phyloP scores from a whole-genome alignment of 1,284 basidiomycete genomes.

The Boletellus deceptivus region DNA sequence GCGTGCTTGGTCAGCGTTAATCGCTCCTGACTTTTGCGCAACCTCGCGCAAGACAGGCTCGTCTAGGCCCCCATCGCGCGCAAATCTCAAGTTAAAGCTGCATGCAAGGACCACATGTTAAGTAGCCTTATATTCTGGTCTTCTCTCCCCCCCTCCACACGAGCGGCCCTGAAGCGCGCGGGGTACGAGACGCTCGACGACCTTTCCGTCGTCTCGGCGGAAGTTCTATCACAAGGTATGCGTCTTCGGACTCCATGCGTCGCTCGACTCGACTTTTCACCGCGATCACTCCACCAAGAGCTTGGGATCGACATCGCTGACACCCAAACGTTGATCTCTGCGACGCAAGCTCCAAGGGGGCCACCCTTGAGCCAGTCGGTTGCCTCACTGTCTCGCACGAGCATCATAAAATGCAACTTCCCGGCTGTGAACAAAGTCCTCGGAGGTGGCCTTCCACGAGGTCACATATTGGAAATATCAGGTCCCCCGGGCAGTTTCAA shows the following conservation, averaged over 20 bases:
- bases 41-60: neutral
- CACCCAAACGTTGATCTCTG: slow-evolving; percentile 43
- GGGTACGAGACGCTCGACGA: slow-evolving; percentile 54
- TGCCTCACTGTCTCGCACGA: slow-evolving; percentile 40
- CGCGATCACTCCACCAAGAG: slow-evolving; percentile 34
- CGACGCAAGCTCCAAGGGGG: slow-evolving; percentile 35
- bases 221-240: slow-evolving; percentile 45
- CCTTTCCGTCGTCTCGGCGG: slow-evolving; percentile 38
- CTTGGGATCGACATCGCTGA: slow-evolving; percentile 44
- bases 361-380: slow-evolving; percentile 57
- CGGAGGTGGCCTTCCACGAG: slow-evolving; percentile 56
- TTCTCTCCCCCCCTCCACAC: slow-evolving; percentile 26
- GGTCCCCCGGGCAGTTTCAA: slow-evolving; percentile 71
- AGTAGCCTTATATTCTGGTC: slow-evolving; percentile 30
- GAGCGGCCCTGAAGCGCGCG: slow-evolving; percentile 41
- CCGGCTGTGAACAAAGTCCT: slow-evolving; percentile 54
- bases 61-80: slow-evolving; percentile 2
- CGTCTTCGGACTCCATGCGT: slow-evolving; percentile 1
- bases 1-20: slow-evolving; percentile 9
- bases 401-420: slow-evolving; percentile 37
- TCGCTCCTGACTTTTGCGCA: neutral
- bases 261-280: neutral
- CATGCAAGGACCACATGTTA: slow-evolving; percentile 22
- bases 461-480: slow-evolving; percentile 66
- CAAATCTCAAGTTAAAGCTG: neutral